These are phyloP conservation scores for Raphanus raphanistrum DNA, from an alignment of 345 rosid species.

Conservation along the genomic window DNA sequence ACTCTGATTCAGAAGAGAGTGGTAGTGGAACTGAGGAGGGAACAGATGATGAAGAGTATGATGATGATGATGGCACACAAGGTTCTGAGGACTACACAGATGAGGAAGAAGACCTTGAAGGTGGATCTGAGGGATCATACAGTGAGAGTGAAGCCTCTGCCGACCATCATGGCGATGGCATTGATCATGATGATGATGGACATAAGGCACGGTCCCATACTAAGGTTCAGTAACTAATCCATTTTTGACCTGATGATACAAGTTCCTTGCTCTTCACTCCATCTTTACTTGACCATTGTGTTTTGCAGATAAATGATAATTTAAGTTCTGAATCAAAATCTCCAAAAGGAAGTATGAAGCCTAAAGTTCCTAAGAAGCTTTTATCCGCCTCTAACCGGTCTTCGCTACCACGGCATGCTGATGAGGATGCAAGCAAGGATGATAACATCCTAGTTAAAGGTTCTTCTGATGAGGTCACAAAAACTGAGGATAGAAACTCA, in stretches of 20 bases:
- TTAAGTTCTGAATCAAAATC: slow-evolving; percentile 37
- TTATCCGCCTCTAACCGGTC: slow-evolving; percentile 41
- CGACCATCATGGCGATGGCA: slow-evolving; percentile 40
- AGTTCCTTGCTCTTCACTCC: slow-evolving; percentile 7
- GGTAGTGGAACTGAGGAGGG: slow-evolving; percentile 83
- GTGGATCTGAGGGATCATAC: slow-evolving; percentile 51
- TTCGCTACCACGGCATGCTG: slow-evolving; percentile 31
- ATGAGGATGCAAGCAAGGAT: slow-evolving; percentile 33
- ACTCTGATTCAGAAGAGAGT: slow-evolving; percentile 83
- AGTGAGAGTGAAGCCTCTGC: slow-evolving; percentile 49
- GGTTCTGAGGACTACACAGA: slow-evolving; percentile 49
- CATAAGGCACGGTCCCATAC: slow-evolving; percentile 47
- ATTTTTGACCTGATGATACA: neutral
- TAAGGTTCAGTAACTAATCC: slow-evolving; percentile 2
- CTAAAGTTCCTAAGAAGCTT: slow-evolving; percentile 37
- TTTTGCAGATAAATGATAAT: slow-evolving; percentile 51
- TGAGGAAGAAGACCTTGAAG: slow-evolving; percentile 54
- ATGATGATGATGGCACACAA: slow-evolving; percentile 55
- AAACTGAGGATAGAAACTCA: slow-evolving; percentile 33
- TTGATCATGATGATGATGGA: slow-evolving; percentile 29
- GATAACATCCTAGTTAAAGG: slow-evolving; percentile 31
- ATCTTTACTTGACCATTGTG: slow-evolving; percentile 7
- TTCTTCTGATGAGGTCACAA: slow-evolving; percentile 35
- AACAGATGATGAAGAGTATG: slow-evolving; percentile 75
- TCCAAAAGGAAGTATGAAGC: slow-evolving; percentile 39